phyloP scores from a whole-genome alignment of 2,329 filamentous ascomycete genomes.

The Didymella arachidicola region DNA sequence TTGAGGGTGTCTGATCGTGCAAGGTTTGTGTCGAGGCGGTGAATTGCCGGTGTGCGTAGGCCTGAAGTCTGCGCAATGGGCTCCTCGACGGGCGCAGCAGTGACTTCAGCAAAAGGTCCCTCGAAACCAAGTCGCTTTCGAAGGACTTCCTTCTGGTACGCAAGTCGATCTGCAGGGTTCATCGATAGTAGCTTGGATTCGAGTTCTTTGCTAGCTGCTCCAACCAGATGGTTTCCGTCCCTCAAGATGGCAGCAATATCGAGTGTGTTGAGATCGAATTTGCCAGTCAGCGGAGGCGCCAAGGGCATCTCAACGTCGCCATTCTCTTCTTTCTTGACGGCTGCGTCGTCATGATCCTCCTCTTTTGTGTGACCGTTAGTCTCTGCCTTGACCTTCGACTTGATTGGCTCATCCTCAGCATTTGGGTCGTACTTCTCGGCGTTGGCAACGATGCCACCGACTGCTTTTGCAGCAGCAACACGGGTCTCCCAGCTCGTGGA shows the following conservation, averaged over 20 bases:
- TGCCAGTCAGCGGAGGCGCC: constrained; percentile 59
- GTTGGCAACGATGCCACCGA: constrained; percentile 92
- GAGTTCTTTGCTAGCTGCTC: constrained; percentile 80
- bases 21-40: constrained; percentile 61
- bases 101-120: constrained; percentile 84
- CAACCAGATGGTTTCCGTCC: constrained; percentile 82
- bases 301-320: constrained; percentile 52
- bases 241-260: constrained; percentile 82
- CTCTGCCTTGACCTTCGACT: constrained; percentile 56
- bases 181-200: constrained; percentile 84
- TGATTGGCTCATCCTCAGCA: constrained; percentile 72
- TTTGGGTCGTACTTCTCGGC: constrained; percentile 90
- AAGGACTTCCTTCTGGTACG: constrained; percentile 89
- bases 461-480: constrained; percentile 89
- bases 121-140: constrained; percentile 81
- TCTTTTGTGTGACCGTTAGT: constrained; percentile 62
- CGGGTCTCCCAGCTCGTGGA: constrained; percentile 98
- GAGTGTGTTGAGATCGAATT: constrained; percentile 75
- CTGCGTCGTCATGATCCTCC: constrained; percentile 57
- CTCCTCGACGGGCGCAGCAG: constrained; percentile 74
- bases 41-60: constrained; percentile 46
- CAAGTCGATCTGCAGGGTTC: constrained; percentile 80
- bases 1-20: constrained; percentile 56
- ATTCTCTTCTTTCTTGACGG: constrained; percentile 60
- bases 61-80: constrained; percentile 54